Conservation (phyloP, 73 alveolate genomes). For the Symbiodinium natans region DNA sequence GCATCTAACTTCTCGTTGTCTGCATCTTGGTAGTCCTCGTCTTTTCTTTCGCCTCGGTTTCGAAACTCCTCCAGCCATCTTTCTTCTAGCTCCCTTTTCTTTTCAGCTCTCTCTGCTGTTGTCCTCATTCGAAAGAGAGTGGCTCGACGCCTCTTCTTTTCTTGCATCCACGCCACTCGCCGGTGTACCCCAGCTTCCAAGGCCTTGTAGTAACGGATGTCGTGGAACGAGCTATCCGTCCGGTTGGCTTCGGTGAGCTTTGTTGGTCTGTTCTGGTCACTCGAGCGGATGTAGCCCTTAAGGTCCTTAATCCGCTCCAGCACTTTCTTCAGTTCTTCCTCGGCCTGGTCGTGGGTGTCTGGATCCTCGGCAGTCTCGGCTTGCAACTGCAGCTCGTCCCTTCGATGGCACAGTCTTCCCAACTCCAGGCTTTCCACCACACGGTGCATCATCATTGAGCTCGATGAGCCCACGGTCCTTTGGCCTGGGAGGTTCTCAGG, state of each 20-base stretch:
- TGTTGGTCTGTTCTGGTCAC: background rate
- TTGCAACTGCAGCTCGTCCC: background rate
- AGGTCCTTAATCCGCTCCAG: background rate
- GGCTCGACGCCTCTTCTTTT: background rate
- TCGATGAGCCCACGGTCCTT: background rate
- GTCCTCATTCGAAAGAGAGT: background rate
- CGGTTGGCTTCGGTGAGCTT: background rate
- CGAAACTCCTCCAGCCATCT: background rate
- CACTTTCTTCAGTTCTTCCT: background rate
- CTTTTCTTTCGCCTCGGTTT: background rate
- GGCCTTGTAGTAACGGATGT: background rate
- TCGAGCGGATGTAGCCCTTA: background rate
- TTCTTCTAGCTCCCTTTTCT: background rate
- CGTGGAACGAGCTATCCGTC: background rate
- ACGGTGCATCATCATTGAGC: background rate
- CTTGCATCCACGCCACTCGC: background rate
- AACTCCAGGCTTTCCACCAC: background rate
- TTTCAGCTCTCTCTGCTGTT: background rate
- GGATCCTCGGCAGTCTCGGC: background rate
- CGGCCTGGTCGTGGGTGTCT: background rate
- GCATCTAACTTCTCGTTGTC: background rate
- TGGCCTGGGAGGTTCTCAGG: background rate
- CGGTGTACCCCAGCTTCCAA: background rate
- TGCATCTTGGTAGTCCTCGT: background rate
- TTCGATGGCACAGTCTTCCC: background rate